Conservation (phyloP, 2,329 filamentous ascomycete species). For the Fusarium sambucinum region DNA sequence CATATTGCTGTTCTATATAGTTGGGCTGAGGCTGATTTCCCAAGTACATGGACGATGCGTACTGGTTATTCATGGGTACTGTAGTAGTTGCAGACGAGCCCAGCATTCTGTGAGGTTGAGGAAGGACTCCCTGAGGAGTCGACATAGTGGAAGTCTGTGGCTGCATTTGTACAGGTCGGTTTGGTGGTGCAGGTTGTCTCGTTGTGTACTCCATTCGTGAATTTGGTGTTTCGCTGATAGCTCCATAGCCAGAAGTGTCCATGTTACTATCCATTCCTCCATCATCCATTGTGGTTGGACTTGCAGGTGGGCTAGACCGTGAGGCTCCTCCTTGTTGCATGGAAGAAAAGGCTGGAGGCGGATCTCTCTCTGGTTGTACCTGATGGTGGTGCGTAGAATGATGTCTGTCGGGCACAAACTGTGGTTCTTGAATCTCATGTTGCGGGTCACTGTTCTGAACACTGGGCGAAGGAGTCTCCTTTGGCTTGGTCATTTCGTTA, state of each 20-base stretch:
- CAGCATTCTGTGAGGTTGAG: slow-evolving; percentile 45
- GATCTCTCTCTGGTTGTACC: neutral
- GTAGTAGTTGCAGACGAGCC: slow-evolving; percentile 40
- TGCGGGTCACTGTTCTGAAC: neutral
- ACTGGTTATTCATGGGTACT: slow-evolving; percentile 52
- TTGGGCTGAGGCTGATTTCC: slow-evolving; percentile 54
- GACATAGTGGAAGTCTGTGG: slow-evolving; percentile 38
- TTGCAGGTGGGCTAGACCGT: slow-evolving; percentile 34
- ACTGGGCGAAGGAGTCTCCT: neutral
- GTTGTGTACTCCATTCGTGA: slow-evolving; percentile 45
- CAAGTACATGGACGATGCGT: slow-evolving; percentile 56
- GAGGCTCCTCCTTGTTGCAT: neutral
- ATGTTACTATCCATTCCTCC: slow-evolving; percentile 41
- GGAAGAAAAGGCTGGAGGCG: slow-evolving; percentile 3
- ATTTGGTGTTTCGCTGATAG: slow-evolving; percentile 42
- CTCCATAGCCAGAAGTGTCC: slow-evolving; percentile 40
- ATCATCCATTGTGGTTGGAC: slow-evolving; percentile 29
- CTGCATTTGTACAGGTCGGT: slow-evolving; percentile 42
- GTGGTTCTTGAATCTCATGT: neutral
- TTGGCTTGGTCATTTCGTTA: slow-evolving; percentile 60
- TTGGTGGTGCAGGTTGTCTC: slow-evolving; percentile 32
- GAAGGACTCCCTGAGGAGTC: slow-evolving; percentile 30
- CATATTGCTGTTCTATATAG: slow-evolving; percentile 53
- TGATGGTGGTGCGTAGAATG: neutral
- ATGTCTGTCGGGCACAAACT: neutral